Evolutionary conservation across 306 rosid genomes (phyloP), one percentile per base, ranked within the genome.

Genomic region (Prunus fruticosa): DNA sequence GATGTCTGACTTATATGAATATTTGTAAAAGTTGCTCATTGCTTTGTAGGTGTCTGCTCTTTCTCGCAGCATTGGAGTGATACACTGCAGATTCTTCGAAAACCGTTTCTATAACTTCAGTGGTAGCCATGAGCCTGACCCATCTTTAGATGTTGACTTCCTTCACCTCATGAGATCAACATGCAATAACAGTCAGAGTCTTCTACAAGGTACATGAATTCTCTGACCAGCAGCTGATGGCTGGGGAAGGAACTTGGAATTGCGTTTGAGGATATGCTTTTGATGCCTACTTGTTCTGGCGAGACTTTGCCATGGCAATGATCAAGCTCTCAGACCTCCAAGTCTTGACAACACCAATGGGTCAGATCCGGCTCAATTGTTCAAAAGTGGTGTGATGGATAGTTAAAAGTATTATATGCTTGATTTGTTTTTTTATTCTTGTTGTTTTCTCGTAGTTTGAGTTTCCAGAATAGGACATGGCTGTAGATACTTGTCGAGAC

Each of bases 31-130:
- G 43, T 34, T 34, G 43, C 43, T 34, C 2, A 34, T 34, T 6
- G 43, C 43, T 34, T 34, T 34, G 43, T 34, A 34, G 43, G 9
- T 28, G 54, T 18, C 41, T 76, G 58, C 83, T 78, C 79, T 78
- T 75, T 76, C 87, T 56, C 88, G 77, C 79, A 73, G 80, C 87
- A 68, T 54, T 69, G 92, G 88, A n/a, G 71, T 65, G 73, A 66
- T 79, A 74, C 76, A 75, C 70, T 72, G 90, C 75, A 61, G 69
- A 38, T 77, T 83, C 79, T 86, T 86, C 65, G 15, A 68, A 72
- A 68, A 78, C 65, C 78, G 77, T 22, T 84, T 79, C 73, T 75
- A 75, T 45, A 82, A 80, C 79, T 82, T 87, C 65, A 67, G 6
- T 1, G 84, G 84, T 38, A 80, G 78, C 69, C 70, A 69, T 14